Evolutionary conservation across 495 filamentous ascomycete genomes (phyloP).

Genomic region (Talaromyces stipitatus): DNA sequence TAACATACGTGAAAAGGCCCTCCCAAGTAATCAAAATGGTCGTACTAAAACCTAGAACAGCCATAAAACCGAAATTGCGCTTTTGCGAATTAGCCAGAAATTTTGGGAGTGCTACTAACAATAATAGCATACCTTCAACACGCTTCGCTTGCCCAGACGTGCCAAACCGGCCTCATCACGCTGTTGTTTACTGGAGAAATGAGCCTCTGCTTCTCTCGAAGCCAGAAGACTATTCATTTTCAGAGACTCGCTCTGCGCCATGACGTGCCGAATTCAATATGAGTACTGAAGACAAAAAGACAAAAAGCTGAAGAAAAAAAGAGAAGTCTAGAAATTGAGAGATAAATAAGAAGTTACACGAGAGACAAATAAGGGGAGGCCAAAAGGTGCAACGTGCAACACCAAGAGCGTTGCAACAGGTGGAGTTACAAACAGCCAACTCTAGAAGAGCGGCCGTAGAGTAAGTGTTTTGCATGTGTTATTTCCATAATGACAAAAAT

Average conservation of each 20-base stretch:
- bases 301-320: background rate
- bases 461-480: background rate
- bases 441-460: background rate
- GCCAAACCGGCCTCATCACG: conserved; percentile 34
- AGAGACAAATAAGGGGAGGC: background rate
- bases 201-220: conserved; percentile 11
- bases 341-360: background rate
- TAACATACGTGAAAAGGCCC: conserved; percentile 27
- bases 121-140: conserved; percentile 29
- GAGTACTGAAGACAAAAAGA: background rate
- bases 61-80: conserved; percentile 42
- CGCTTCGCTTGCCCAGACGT: conserved; percentile 43
- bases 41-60: conserved; percentile 44
- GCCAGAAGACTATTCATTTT: background rate
- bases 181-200: conserved; percentile 15
- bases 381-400: background rate
- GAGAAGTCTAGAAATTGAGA: background rate
- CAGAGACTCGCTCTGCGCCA: background rate
- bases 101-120: no score
- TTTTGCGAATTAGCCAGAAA: conserved; percentile 1
- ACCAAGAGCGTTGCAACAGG: background rate
- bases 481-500: background rate
- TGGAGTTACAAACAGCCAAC: background rate
- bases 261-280: background rate
- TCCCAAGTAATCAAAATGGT: conserved; percentile 47